These are phyloP conservation scores for Beauveria sp. DNA, from an alignment of 2,329 filamentous ascomycete species.

Conservation along the genomic window DNA sequence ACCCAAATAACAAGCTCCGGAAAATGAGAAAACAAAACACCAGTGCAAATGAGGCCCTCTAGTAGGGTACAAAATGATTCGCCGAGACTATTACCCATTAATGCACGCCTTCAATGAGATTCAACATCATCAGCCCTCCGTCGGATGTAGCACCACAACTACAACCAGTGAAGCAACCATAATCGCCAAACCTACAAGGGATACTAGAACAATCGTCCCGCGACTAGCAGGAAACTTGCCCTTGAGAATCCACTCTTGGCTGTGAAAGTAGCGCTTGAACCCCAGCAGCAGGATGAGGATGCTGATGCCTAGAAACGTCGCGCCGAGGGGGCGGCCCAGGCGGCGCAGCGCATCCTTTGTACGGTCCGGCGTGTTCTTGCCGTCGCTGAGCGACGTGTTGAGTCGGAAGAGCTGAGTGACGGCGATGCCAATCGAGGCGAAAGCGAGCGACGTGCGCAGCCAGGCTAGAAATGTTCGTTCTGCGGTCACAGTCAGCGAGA, in stretches of 20 bases:
- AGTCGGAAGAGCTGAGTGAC: slow-evolving; percentile 80
- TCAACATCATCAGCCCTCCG: not conserved
- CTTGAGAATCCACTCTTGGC: slow-evolving; percentile 70
- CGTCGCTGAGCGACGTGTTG: slow-evolving; percentile 52
- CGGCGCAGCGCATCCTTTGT: slow-evolving; percentile 41
- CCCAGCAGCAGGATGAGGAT: slow-evolving; percentile 69
- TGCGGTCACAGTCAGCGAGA: slow-evolving; percentile 24
- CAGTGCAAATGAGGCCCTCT: not conserved
- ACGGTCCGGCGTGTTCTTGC: slow-evolving; percentile 23
- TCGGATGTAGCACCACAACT: slow-evolving; percentile 47
- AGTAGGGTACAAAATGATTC: not conserved
- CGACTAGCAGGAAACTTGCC: slow-evolving; percentile 76
- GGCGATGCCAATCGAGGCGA: slow-evolving; percentile 75
- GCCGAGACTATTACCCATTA: not conserved
- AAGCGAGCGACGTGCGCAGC: slow-evolving; percentile 74
- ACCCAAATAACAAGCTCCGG: not conserved
- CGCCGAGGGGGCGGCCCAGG: slow-evolving; percentile 66
- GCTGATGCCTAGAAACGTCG: slow-evolving; percentile 68
- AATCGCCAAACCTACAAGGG: slow-evolving; percentile 54
- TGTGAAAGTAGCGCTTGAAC: slow-evolving; percentile 70
- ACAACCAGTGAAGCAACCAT: slow-evolving; percentile 55
- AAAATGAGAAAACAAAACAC: not conserved
- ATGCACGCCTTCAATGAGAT: not conserved
- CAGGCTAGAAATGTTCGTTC: slow-evolving; percentile 81
- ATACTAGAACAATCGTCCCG: slow-evolving; percentile 65